Evolutionary conservation across 257 asterid genomes (phyloP).

Genomic region (Gentiana macrophylla): DNA sequence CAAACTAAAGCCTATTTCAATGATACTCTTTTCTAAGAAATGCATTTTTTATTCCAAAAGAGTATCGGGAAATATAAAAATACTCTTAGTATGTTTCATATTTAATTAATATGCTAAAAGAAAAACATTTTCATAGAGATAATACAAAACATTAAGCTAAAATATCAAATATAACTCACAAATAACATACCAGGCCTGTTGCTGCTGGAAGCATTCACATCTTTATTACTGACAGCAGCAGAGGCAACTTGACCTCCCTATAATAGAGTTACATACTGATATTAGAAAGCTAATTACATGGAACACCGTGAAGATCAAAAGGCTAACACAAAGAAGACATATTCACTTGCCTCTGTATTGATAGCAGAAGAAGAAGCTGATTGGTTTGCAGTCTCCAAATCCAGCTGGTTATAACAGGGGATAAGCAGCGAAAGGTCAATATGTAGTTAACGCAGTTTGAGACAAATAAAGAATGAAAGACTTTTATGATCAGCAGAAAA

Average conservation of each 20-base stretch:
- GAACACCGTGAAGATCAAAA: background rate
- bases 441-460: background rate
- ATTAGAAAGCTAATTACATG: background rate
- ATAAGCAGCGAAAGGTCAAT: background rate
- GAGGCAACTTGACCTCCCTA: background rate
- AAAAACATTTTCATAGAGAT: background rate
- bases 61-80: background rate
- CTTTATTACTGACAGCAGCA: background rate
- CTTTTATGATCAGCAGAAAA: background rate
- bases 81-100: background rate
- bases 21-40: too few relatives aligned
- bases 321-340: background rate
- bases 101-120: too few relatives aligned
- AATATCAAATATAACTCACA: background rate
- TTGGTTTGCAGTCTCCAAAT: background rate
- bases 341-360: background rate
- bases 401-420: background rate
- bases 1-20: background rate
- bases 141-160: background rate
- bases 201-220: background rate
- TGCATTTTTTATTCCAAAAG: too few relatives aligned
- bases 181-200: background rate
- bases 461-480: background rate
- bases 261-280: background rate
- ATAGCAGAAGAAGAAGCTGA: conserved; percentile 1